phyloP scores from a whole-genome alignment of 257 asterid species.

The Salvia rosmarinus region DNA sequence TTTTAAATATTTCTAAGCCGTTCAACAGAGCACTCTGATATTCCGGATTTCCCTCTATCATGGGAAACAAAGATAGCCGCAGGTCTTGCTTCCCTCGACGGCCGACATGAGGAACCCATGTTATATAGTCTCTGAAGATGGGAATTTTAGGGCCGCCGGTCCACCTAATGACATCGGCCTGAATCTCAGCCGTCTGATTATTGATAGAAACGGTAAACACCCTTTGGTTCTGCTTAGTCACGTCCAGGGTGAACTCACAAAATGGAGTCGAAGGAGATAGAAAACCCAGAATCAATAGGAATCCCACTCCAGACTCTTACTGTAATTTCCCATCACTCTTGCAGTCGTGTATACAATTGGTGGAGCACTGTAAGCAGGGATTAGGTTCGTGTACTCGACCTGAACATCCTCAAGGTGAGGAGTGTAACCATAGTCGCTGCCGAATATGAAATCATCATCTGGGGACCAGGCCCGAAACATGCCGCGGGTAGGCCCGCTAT shows the following conservation, averaged over 20 bases:
- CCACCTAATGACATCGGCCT: constrained; percentile 33
- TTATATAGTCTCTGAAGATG: constrained; percentile 44
- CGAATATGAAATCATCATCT: constrained; percentile 30
- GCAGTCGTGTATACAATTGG: constrained; percentile 40
- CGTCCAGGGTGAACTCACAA: constrained; percentile 44
- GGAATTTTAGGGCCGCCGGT: constrained; percentile 42
- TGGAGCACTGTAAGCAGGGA: constrained; percentile 57
- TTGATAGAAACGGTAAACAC: constrained; percentile 37
- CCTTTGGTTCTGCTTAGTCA: constrained; percentile 23
- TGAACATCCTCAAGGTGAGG: background rate
- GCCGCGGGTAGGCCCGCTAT: constrained; percentile 40
- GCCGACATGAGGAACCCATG: constrained; percentile 31
- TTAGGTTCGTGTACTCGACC: constrained; percentile 26
- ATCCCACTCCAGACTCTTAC: constrained; percentile 45
- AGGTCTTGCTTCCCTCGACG: constrained; percentile 34
- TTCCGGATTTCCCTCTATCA: accelerated
- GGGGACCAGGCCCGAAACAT: constrained; percentile 58
- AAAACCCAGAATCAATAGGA: constrained; percentile 50
- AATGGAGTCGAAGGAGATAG: constrained; percentile 45
- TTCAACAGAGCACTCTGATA: constrained; percentile 45
- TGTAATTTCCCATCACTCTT: constrained; percentile 23
- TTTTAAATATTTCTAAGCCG: constrained; percentile 65
- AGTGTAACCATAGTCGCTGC: background rate
- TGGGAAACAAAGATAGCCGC: constrained; percentile 49
- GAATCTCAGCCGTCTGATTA: constrained; percentile 13